Evolutionary conservation across 441 rosid species (phyloP).

Genomic region (Kokia cookei): DNA sequence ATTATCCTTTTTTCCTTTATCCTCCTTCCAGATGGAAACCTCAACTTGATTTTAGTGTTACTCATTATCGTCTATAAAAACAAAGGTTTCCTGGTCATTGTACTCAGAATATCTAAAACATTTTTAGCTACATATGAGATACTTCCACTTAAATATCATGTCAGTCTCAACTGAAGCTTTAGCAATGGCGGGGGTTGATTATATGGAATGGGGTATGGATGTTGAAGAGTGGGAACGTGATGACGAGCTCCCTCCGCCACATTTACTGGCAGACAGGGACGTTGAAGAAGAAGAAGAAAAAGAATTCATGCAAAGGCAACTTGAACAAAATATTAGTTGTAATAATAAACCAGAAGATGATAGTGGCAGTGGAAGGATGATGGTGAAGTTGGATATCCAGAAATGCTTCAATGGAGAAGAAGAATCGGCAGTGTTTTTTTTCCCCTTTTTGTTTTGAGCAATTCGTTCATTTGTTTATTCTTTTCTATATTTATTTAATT

Average conservation of each 20-base stretch:
- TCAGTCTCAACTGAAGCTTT: conserved; percentile 24
- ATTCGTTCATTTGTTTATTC: too few species aligned
- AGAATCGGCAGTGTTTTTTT: not conserved
- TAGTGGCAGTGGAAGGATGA: not conserved
- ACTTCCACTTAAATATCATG: not conserved
- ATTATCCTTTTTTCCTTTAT: too few species aligned
- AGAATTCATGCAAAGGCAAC: not conserved
- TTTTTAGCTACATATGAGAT: not conserved
- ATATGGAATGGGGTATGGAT: conserved; percentile 10
- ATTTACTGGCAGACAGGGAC: conserved; percentile 19
- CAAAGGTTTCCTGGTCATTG: not conserved
- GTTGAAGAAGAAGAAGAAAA: conserved; percentile 1
- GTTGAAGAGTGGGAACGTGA: conserved; percentile 20
- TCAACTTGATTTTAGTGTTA: not conserved
- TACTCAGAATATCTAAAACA: not conserved
- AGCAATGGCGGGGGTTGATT: conserved; percentile 35
- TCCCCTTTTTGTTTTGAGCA: not conserved
- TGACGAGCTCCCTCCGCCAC: conserved; percentile 15
- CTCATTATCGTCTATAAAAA: not conserved
- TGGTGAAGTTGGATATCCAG: not conserved
- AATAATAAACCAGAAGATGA: not conserved
- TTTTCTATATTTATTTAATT: too few species aligned
- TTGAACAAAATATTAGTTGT: not conserved
- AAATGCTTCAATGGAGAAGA: not conserved
- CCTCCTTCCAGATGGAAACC: too few species aligned